Evolutionary conservation across 805 yeast genomes (phyloP), one percentile per base, ranked within the genome.

Genomic region (Nakazawaea ishiwadae): DNA sequence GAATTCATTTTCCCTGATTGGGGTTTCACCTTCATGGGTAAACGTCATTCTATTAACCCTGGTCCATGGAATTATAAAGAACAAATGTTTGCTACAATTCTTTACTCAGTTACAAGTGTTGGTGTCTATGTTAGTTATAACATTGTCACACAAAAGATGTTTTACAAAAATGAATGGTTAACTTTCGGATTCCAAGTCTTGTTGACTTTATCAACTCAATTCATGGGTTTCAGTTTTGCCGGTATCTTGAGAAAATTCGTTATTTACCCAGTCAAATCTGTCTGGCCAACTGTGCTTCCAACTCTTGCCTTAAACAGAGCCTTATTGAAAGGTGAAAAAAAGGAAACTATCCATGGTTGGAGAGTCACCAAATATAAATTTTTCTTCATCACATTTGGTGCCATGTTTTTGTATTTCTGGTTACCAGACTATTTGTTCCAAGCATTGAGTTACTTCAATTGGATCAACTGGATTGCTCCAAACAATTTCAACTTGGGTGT

Each of bases 51-150:
- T 5, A 54, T 79, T 40, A 77, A 77, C 55, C 82, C 81, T 2
- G 83, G 85, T 9, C 81, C 82, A 8, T 81, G 84, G 81, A 62
- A 68, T 18, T 65, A 58, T 48, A 80, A 80, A 53, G 86, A 80
- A 51, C 87, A 81, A 55, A 77, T 79, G 79, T 66, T 81, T 44
- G 65, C 81, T 2, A 75, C 86, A 48, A 46, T 68, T 27, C 55
- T 66, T 40, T 61, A 63, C 40, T 59, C 65, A 31, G 63, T 66
- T 20, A 63, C 66, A 34, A 52, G 53, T 30, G 48, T 60, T 31
- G 48, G 50, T 39, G 49, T 54, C 35, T 42, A 59, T 58, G 71
- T 71, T 50, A 48, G 52, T 48, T 59, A 42, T 15, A 68, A 68
- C 24, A 58, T 63, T 29, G 51, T 55, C 14, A 54, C 60, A 10